Conservation (phyloP, 768 basidiomycete genomes). For the Tricholoma furcatifolium region DNA sequence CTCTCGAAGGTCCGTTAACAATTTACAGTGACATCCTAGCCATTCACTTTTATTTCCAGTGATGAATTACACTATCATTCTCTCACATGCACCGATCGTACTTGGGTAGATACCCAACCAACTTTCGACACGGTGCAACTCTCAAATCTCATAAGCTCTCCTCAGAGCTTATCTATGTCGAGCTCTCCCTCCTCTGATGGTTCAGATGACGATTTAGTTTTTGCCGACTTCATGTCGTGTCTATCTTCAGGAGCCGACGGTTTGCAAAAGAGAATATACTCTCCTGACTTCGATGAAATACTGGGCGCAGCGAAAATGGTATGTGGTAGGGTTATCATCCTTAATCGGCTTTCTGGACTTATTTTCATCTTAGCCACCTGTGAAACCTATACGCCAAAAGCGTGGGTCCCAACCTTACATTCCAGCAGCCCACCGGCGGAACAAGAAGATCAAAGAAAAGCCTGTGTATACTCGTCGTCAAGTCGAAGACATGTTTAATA, state of each 20-base stretch:
- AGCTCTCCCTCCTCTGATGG: not conserved
- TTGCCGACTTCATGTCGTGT: conserved; percentile 10
- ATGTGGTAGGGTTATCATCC: too few relatives aligned
- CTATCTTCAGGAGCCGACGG: not conserved
- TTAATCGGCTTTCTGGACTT: too few relatives aligned
- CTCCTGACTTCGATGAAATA: not conserved
- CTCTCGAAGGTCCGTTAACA: conserved; percentile 1
- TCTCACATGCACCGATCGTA: not conserved
- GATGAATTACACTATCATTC: conserved; percentile 12
- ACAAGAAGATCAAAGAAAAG: conserved; percentile 12
- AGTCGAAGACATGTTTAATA: conserved; percentile 14
- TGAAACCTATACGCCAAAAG: not conserved
- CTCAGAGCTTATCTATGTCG: not conserved
- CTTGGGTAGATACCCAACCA: conserved; percentile 1
- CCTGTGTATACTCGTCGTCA: conserved; percentile 13
- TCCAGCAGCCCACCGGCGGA: not conserved
- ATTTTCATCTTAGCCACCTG: too few relatives aligned
- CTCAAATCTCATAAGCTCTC: not conserved
- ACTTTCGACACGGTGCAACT: not conserved
- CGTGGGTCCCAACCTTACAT: not conserved
- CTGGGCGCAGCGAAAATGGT: not conserved
- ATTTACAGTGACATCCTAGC: too few relatives aligned
- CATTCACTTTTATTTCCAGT: not conserved
- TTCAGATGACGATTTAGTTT: conserved; percentile 3
- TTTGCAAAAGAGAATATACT: not conserved